These are phyloP conservation scores for Zostera marina DNA, from an alignment of 116 monocot genomes.

Conservation along the genomic window DNA sequence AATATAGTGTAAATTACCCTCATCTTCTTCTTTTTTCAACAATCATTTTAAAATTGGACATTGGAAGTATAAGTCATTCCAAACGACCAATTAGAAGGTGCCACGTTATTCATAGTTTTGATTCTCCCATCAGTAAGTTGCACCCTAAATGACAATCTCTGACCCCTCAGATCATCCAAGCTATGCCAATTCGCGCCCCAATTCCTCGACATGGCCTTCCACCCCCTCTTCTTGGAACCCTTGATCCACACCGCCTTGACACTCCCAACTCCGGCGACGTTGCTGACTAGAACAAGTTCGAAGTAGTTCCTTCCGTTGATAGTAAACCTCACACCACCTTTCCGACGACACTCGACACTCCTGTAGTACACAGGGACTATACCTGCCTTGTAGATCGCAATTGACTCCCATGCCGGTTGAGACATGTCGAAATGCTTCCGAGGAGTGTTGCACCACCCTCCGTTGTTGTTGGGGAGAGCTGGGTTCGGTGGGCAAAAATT, in stretches of 20 bases:
- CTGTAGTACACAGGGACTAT: conserved; percentile 25
- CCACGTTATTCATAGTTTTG: conserved; percentile 12
- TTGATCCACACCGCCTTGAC: conserved; percentile 29
- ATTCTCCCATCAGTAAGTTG: conserved; percentile 10
- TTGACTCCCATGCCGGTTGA: conserved; percentile 19
- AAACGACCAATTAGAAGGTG: conserved; percentile 12
- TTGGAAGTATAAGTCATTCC: conserved; percentile 19
- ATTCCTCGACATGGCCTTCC: conserved; percentile 30
- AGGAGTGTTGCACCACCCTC: conserved; percentile 34
- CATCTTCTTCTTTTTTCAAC: too few relatives aligned
- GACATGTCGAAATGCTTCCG: conserved; percentile 35
- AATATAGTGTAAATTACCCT: too few relatives aligned
- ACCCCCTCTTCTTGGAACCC: conserved; percentile 11
- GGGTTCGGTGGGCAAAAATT: conserved; percentile 33
- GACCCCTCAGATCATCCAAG: conserved; percentile 11
- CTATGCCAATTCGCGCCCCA: conserved; percentile 34
- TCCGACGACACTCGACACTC: conserved; percentile 19
- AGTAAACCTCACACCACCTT: conserved; percentile 31
- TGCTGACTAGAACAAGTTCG: conserved; percentile 35
- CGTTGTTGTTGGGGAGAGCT: conserved; percentile 22
- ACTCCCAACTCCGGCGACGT: conserved; percentile 36
- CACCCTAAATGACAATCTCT: conserved; percentile 18
- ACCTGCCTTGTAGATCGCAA: conserved; percentile 23
- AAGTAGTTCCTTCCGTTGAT: conserved; percentile 28
- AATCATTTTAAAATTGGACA: conserved; percentile 18